These are phyloP conservation scores for Syzygium oleosum DNA, from an alignment of 345 rosid genomes.

Conservation along the genomic window DNA sequence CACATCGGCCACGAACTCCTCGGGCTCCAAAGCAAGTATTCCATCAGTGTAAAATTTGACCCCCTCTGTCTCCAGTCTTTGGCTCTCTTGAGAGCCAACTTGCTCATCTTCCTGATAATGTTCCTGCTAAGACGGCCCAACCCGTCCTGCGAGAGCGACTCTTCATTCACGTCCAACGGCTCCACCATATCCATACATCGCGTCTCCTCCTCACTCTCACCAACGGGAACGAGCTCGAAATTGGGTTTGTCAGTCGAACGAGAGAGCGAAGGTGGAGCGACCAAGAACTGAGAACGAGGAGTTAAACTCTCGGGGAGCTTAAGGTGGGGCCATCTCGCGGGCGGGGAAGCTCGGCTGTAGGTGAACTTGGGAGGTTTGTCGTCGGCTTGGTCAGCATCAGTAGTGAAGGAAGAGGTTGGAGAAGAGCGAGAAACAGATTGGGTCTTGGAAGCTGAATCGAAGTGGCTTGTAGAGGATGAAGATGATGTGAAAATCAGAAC, in stretches of 20 bases:
- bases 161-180: slow-evolving; percentile 15
- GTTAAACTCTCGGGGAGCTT: slow-evolving; percentile 33
- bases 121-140: slow-evolving; percentile 42
- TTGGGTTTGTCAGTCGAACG: slow-evolving; percentile 9
- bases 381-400: not conserved
- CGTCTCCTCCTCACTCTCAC: slow-evolving; percentile 4
- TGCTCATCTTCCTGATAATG: slow-evolving; percentile 72
- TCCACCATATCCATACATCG: not conserved
- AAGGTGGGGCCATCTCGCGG: slow-evolving; percentile 89
- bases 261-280: slow-evolving; percentile 13
- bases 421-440: not conserved
- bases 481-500: not conserved
- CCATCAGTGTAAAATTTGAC: slow-evolving; percentile 56
- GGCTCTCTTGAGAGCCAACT: slow-evolving; percentile 75
- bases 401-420: not conserved
- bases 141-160: slow-evolving; percentile 14
- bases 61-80: slow-evolving; percentile 75
- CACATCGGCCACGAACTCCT: slow-evolving; percentile 72
- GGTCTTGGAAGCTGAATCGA: not conserved
- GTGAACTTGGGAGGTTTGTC: slow-evolving; percentile 23
- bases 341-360: slow-evolving; percentile 80
- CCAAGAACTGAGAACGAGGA: slow-evolving; percentile 20
- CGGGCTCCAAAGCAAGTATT: slow-evolving; percentile 41
- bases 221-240: slow-evolving; percentile 2
- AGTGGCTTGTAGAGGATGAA: not conserved